phyloP scores from a whole-genome alignment of 2,329 filamentous ascomycete species.

The Aspergillus sergii region DNA sequence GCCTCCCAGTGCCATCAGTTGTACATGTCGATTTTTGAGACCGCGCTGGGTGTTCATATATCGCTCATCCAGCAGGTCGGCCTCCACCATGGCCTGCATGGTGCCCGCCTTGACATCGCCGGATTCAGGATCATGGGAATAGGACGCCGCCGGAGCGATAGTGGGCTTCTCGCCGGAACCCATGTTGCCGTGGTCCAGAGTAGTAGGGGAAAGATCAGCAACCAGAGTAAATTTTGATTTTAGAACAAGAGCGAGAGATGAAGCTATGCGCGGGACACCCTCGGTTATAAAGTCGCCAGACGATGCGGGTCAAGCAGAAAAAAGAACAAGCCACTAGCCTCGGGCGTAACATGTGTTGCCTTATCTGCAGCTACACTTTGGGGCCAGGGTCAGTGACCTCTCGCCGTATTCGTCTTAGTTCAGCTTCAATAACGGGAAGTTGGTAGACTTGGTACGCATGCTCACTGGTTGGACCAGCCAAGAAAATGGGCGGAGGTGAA shows the following conservation, averaged over 20 bases:
- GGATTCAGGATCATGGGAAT: conserved; percentile 8
- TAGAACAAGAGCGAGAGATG: neutral
- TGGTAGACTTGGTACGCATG: neutral
- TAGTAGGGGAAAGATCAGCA: neutral
- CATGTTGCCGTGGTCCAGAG: conserved; percentile 4
- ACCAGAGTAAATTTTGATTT: neutral
- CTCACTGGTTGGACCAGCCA: neutral
- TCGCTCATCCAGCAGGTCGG: conserved; percentile 43
- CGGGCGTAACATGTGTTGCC: neutral
- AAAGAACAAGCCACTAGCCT: neutral
- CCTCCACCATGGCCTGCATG: conserved; percentile 40
- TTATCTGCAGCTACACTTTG: neutral
- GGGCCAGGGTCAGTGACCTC: neutral
- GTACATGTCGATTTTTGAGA: conserved; percentile 46
- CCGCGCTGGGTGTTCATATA: conserved; percentile 45
- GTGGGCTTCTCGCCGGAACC: conserved; percentile 13
- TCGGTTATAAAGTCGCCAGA: neutral
- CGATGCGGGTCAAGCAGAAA: neutral
- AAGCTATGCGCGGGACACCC: neutral
- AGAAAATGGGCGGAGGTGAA: neutral
- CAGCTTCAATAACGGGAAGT: neutral
- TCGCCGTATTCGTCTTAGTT: neutral
- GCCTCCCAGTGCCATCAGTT: conserved; percentile 57
- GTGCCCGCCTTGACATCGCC: conserved; percentile 23
- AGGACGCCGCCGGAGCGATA: conserved; percentile 1